Evolutionary conservation across 2,329 filamentous ascomycete genomes (phyloP).

Genomic region (Penicillium crustosum): DNA sequence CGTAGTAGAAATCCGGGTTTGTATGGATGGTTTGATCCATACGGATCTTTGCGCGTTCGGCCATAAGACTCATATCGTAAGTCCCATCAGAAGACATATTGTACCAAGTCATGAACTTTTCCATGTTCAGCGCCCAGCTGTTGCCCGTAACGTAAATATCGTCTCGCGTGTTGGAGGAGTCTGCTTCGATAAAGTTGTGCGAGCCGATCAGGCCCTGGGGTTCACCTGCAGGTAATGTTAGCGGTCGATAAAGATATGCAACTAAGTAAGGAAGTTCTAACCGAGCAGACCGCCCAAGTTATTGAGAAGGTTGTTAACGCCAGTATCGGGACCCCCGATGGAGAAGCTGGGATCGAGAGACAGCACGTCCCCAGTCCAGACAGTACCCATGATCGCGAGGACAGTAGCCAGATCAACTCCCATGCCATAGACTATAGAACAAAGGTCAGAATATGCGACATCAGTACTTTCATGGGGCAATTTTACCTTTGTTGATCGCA

Average conservation of each 20-base stretch:
- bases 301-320: slow-evolving; percentile 44
- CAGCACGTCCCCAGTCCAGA: slow-evolving; percentile 52
- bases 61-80: slow-evolving; percentile 46
- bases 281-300: slow-evolving; percentile 48
- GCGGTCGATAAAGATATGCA: not conserved
- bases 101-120: slow-evolving; percentile 53
- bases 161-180: slow-evolving; percentile 54
- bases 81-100: slow-evolving; percentile 42
- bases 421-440: slow-evolving; percentile 49
- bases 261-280: slow-evolving; percentile 6
- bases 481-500: slow-evolving; percentile 37
- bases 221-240: slow-evolving; percentile 29
- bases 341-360: slow-evolving; percentile 54
- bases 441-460: not conserved
- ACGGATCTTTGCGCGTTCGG: slow-evolving; percentile 45
- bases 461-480: not conserved
- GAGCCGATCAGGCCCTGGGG: slow-evolving; percentile 52
- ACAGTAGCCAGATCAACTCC: slow-evolving; percentile 45
- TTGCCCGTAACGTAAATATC: slow-evolving; percentile 56
- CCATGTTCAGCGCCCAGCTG: slow-evolving; percentile 53
- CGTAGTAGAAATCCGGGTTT: slow-evolving; percentile 58
- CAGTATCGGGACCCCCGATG: slow-evolving; percentile 49
- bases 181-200: slow-evolving; percentile 58
- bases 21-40: slow-evolving; percentile 50
- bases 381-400: slow-evolving; percentile 49